Conservation (phyloP, 352 stramenopile genomes). For the Saprolegnia parasitica region DNA sequence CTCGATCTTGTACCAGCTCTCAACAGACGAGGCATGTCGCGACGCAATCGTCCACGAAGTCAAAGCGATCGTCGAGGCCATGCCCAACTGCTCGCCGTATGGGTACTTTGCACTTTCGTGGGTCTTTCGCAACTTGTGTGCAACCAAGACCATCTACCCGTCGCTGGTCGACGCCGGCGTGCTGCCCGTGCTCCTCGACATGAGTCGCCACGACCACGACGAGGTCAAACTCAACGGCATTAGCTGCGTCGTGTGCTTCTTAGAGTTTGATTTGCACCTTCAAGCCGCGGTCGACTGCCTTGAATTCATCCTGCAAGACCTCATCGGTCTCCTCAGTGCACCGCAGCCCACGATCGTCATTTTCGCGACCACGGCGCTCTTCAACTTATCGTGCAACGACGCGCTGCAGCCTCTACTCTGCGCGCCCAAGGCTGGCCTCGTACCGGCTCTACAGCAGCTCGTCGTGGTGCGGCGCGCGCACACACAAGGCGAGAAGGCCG, state of each 20-base stretch:
- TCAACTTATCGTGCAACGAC: constrained; percentile 74
- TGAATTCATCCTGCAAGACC: constrained; percentile 46
- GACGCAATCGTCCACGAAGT: constrained; percentile 19
- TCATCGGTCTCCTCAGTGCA: constrained; percentile 46
- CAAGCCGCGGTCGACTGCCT: constrained; percentile 50
- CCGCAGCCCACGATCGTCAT: constrained; percentile 34
- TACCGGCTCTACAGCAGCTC: constrained; percentile 47
- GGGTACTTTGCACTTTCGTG: constrained; percentile 47
- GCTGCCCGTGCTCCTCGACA: constrained; percentile 52
- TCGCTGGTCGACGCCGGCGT: constrained; percentile 55
- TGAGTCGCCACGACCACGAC: constrained; percentile 47
- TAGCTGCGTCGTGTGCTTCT: constrained; percentile 57
- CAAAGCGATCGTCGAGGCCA: not conserved
- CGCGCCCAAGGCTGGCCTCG: constrained; percentile 37
- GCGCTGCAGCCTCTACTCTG: constrained; percentile 48
- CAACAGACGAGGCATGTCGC: constrained; percentile 10
- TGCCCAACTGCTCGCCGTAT: constrained; percentile 17
- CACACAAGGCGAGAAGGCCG: not conserved
- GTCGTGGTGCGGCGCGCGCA: constrained; percentile 39
- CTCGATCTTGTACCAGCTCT: constrained; percentile 21
- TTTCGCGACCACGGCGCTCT: constrained; percentile 61
- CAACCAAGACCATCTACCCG: constrained; percentile 67
- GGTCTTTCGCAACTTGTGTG: constrained; percentile 64
- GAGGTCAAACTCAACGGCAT: constrained; percentile 64
- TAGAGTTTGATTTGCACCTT: constrained; percentile 44